These are phyloP conservation scores for Pleoardoris graminearum DNA, from an alignment of 2,329 filamentous ascomycete genomes.

Conservation along the genomic window DNA sequence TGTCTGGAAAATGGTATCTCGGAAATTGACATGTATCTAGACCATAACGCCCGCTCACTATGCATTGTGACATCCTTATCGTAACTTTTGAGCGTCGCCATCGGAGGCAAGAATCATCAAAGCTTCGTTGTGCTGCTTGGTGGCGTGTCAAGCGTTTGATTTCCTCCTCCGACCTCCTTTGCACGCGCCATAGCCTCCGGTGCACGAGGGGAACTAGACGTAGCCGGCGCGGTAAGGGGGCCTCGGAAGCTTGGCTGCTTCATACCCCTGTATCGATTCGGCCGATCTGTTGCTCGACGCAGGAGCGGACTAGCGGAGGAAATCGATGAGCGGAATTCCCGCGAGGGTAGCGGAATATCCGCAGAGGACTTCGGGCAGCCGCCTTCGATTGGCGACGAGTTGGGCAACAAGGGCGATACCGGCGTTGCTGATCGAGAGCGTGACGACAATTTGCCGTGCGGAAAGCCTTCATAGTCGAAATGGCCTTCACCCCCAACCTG, in stretches of 20 bases:
- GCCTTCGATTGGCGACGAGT: constrained; percentile 17
- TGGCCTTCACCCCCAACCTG: constrained; percentile 9
- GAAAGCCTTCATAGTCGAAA: constrained; percentile 40
- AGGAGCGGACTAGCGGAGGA: constrained; percentile 41
- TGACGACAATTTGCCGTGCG: constrained; percentile 25
- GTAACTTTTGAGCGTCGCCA: not conserved
- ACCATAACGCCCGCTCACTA: not conserved
- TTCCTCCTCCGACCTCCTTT: constrained; percentile 17
- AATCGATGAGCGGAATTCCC: constrained; percentile 11
- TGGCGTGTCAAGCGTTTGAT: constrained; percentile 31
- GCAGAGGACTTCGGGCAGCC: constrained; percentile 14
- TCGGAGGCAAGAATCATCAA: not conserved
- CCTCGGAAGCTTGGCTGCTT: constrained; percentile 28
- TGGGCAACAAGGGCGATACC: constrained; percentile 15
- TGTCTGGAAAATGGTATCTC: not conserved
- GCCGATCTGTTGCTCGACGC: constrained; percentile 38
- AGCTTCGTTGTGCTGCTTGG: constrained; percentile 27
- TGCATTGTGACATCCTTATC: not conserved
- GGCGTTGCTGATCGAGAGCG: constrained; percentile 26
- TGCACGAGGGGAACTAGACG: constrained; percentile 25
- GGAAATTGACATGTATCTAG: not conserved
- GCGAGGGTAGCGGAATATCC: constrained; percentile 25
- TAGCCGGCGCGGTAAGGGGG: constrained; percentile 25
- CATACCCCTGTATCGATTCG: constrained; percentile 18
- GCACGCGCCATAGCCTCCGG: constrained; percentile 2